These are phyloP conservation scores for Rhizopogon vulgaris DNA, from an alignment of 768 basidiomycete species.

Conservation along the genomic window DNA sequence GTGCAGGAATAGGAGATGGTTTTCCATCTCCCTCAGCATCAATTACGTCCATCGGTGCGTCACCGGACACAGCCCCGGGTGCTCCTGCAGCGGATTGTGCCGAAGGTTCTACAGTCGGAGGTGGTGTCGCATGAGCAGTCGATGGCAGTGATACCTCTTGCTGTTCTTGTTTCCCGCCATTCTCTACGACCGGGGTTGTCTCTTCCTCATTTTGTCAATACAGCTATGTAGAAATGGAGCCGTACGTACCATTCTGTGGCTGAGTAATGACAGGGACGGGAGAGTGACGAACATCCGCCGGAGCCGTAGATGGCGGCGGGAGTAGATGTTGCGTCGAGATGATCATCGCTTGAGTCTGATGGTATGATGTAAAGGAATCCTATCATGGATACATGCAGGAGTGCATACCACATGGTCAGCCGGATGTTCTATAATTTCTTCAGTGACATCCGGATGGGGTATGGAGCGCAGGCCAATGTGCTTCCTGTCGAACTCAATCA, in stretches of 20 bases:
- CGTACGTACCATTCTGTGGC: conserved; percentile 20
- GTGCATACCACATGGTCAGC: conserved; percentile 45
- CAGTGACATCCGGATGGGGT: conserved; percentile 59
- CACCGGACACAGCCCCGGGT: conserved; percentile 16
- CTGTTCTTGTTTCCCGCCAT: conserved; percentile 26
- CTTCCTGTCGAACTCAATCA: conserved; percentile 86
- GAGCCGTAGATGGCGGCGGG: conserved; percentile 26
- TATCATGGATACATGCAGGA: neutral
- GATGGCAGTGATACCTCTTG: conserved; percentile 27
- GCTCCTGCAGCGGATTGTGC: conserved; percentile 10
- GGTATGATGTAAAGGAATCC: conserved; percentile 3
- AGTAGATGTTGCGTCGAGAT: conserved; percentile 82
- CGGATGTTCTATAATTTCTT: conserved; percentile 62
- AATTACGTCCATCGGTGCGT: conserved; percentile 36
- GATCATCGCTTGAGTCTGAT: conserved; percentile 84
- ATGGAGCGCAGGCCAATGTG: conserved; percentile 41
- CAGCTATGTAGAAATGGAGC: neutral
- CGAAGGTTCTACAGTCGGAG: conserved; percentile 12
- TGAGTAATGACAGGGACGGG: conserved; percentile 17
- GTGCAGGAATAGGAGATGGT: conserved; percentile 18
- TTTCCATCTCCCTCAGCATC: conserved; percentile 46
- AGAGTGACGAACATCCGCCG: conserved; percentile 18
- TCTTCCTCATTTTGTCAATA: conserved; percentile 9
- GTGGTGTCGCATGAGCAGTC: conserved; percentile 26
- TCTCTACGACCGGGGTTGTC: conserved; percentile 18